Conservation (phyloP, 192 early-diverging fungal species). For the Coemansia pectinata region DNA sequence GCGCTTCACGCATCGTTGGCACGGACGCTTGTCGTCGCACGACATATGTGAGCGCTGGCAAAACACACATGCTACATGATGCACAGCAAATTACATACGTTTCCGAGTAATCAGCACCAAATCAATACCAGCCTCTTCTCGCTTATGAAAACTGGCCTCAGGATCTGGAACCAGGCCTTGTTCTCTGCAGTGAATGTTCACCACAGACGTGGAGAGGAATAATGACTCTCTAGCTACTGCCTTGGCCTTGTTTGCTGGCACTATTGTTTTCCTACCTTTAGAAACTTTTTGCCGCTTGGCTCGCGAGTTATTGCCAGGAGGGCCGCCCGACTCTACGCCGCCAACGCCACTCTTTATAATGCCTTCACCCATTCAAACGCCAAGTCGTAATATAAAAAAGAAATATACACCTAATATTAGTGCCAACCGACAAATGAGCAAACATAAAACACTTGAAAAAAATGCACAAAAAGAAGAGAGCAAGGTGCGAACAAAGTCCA, state of each 20-base stretch:
- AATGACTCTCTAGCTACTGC: not conserved
- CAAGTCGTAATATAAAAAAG: not conserved
- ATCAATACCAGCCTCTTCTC: not conserved
- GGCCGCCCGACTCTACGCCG: not conserved
- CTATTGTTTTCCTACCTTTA: constrained; percentile 25
- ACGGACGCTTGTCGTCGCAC: constrained; percentile 89
- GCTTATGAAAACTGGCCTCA: not conserved
- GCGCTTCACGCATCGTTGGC: constrained; percentile 93
- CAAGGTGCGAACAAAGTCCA: not conserved
- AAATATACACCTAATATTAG: not conserved
- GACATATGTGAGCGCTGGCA: constrained; percentile 97
- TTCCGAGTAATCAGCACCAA: not conserved
- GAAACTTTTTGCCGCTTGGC: constrained; percentile 53
- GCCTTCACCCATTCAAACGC: not conserved
- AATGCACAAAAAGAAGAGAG: not conserved
- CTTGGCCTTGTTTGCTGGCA: not conserved
- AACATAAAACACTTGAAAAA: not conserved
- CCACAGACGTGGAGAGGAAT: not conserved
- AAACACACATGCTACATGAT: constrained; percentile 81
- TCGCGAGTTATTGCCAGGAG: constrained; percentile 19
- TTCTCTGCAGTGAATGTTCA: not conserved
- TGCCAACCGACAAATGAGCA: not conserved
- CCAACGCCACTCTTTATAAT: not conserved
- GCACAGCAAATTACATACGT: not conserved
- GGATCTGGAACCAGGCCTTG: not conserved